Percentiles rank a stretch among this genome's conserved stretches.
These are phyloP conservation scores for Cladophialophora psammophila DNA, from an alignment of 2,329 filamentous ascomycete species.

Conservation along the genomic window DNA sequence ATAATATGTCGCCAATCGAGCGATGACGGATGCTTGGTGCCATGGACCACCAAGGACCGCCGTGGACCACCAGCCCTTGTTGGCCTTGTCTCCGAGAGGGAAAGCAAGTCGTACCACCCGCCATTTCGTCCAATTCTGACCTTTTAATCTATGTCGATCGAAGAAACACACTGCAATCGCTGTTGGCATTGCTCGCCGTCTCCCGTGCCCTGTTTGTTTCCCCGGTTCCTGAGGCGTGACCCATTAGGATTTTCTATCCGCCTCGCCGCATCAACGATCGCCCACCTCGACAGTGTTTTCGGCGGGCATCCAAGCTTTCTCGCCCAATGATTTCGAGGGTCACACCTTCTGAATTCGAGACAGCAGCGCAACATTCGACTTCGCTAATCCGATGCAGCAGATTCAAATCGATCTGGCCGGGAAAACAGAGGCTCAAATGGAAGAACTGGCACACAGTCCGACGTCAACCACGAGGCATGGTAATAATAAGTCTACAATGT, in stretches of 20 bases:
- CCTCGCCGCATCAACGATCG: conserved; percentile 16
- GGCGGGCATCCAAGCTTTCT: not conserved
- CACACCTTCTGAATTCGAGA: conserved; percentile 23
- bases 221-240: not conserved
- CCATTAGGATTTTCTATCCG: conserved; percentile 7
- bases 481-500: not conserved
- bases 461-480: not conserved
- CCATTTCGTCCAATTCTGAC: not conserved
- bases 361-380: not conserved
- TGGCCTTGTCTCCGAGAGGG: no score
- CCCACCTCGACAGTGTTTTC: not conserved
- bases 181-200: not conserved
- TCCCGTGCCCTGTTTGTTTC: not conserved
- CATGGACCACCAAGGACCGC: no score
- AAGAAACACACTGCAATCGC: conserved; percentile 15
- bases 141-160: conserved; percentile 7
- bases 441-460: not conserved
- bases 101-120: not conserved
- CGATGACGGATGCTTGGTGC: no score
- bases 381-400: conserved; percentile 9
- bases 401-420: conserved; percentile 7
- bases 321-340: conserved; percentile 14
- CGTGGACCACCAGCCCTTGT: no score
- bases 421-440: not conserved
- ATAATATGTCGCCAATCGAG: no score